Conservation (phyloP, 140 eudicot genomes). For the Flaveria floridana region DNA sequence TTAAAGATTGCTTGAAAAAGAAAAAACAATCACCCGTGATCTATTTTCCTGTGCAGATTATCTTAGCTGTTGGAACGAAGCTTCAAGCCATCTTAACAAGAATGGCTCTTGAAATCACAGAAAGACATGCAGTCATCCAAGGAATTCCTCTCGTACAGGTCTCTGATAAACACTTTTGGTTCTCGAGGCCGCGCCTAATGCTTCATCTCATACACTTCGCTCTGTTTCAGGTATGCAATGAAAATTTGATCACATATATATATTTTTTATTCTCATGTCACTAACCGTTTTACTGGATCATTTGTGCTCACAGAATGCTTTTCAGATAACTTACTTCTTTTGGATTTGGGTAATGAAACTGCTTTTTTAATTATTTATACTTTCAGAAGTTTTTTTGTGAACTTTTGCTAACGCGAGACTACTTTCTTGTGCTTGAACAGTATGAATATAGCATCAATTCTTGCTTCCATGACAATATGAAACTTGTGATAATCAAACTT, state of each 20-base stretch:
- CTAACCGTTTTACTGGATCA: conserved; percentile 23
- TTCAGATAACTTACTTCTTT: conserved; percentile 79
- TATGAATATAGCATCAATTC: conserved; percentile 63
- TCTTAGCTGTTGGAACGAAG: conserved; percentile 84
- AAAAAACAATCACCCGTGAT: background rate
- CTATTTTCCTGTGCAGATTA: conserved; percentile 39
- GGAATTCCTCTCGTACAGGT: conserved; percentile 92
- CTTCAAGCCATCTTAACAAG: conserved; percentile 72
- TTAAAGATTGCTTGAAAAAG: background rate
- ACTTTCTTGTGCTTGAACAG: conserved; percentile 47
- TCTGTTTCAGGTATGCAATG: conserved; percentile 69
- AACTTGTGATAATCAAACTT: conserved; percentile 49
- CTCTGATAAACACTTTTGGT: conserved; percentile 82
- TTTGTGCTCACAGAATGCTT: conserved; percentile 73
- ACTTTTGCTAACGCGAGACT: conserved; percentile 1
- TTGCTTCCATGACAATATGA: conserved; percentile 68
- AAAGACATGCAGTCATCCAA: conserved; percentile 78
- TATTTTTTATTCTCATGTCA: background rate
- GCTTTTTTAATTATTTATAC: background rate
- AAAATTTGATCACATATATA: background rate
- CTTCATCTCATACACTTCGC: conserved; percentile 83
- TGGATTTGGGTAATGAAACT: conserved; percentile 81
- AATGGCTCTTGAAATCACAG: conserved; percentile 82
- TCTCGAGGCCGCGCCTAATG: conserved; percentile 62
- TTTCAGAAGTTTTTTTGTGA: background rate